Base-by-base conservation (phyloP, 345 rosid genomes). In the Euphorbia tirucalli region DNA sequence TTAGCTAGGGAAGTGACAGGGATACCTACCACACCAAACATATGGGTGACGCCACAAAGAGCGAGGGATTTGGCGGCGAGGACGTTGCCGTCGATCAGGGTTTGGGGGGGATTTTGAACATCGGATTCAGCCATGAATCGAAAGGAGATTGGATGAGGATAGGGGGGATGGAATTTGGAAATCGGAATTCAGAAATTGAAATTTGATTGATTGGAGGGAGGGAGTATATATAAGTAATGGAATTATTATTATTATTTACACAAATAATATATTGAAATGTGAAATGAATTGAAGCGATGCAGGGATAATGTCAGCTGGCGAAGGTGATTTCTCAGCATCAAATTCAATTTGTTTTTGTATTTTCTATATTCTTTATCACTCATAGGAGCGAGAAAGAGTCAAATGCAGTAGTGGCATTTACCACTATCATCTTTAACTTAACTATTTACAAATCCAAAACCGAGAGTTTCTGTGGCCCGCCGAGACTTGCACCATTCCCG, bases 21-120 rank as follows among this genome's bases (percentile, higher is more conserved):
- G 68, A 95, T 92, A 5, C 99, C 99, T 0, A 95, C 97, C 66
- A 95, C 94, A 37, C 99, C 99, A 76, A 95, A 95, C 93, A 95
- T 95, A 77, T 90, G 91, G 52, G 91, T 85, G 24, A 86, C 89
- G 56, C 99, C 99, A 78, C 87, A 89, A 22, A 83, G 84, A 35
- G 85, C 78, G 3, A 95, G 82, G 55, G 92, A 81, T 71, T 83
- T 87, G 0, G 97, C 93, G 15, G 85, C 91, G 74, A 92, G 72
- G 50, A 68, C 30, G 77, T 89, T 90, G 68, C 99, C 99, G 67
- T 95, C 97, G 48, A 92, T 57, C 11, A 46, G 72, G 39, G 79
- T 49, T 68, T 72, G 56, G 56, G 74, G 28, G 11, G 25, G 50
- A 37, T 31, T 74, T 35, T 5, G 65, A 46, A 60, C 7, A 66